Percentiles rank a stretch among this genome's conserved stretches.
These are phyloP conservation scores for Stachybotrys chlorohalonatus DNA, from an alignment of 2,329 filamentous ascomycete genomes.

Conservation along the genomic window DNA sequence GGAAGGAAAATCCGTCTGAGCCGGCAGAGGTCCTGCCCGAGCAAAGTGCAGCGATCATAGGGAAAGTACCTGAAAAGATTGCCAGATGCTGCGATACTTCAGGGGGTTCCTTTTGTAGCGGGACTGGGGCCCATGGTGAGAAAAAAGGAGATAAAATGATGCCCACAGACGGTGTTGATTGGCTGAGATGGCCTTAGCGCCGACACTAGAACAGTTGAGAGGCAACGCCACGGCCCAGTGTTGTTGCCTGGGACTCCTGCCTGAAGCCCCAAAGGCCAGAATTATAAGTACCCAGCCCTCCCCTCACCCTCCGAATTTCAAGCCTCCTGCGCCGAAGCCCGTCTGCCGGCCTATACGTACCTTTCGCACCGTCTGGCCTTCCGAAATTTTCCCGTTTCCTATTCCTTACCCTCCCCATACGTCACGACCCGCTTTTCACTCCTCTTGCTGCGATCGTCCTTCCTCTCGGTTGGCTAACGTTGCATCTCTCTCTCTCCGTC, in stretches of 20 bases:
- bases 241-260: slow-evolving; percentile 33
- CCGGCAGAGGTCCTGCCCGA: no score
- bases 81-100: slow-evolving; percentile 27
- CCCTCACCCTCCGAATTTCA: slow-evolving; percentile 41
- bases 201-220: slow-evolving; percentile 25
- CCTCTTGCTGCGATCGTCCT: not conserved
- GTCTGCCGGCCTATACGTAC: slow-evolving; percentile 45
- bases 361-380: slow-evolving; percentile 37
- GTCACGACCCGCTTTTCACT: slow-evolving; percentile 21
- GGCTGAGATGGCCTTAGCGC: slow-evolving; percentile 23
- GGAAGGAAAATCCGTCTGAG: no score
- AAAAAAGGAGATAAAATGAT: slow-evolving; percentile 31
- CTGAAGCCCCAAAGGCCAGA: slow-evolving; percentile 30
- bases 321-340: slow-evolving; percentile 44
- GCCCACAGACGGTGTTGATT: slow-evolving; percentile 24
- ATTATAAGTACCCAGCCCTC: slow-evolving; percentile 48
- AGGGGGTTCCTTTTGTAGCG: slow-evolving; percentile 22
- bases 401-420: slow-evolving; percentile 14
- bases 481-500: not conserved
- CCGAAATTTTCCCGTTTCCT: slow-evolving; percentile 19
- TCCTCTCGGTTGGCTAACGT: not conserved
- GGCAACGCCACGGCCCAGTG: slow-evolving; percentile 32
- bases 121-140: slow-evolving; percentile 21
- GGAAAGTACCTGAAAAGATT: not conserved
- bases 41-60: not conserved